A percentile compares a stretch with the other conserved stretches of the same genome.
Conservation (phyloP, 2,329 filamentous ascomycete genomes). For the Bisporella sp. region DNA sequence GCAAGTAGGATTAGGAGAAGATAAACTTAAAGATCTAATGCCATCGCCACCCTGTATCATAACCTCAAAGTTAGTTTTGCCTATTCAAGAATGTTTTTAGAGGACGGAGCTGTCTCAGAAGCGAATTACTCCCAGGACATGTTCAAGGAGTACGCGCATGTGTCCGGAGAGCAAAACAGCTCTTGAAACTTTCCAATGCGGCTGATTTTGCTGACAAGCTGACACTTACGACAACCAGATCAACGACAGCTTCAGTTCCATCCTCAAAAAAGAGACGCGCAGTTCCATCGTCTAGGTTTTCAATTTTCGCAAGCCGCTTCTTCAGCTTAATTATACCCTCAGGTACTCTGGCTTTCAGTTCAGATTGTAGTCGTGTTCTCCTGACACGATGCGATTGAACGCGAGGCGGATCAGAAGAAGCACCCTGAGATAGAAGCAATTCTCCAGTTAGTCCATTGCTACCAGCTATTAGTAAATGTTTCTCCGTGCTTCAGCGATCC, state of each 20-base stretch:
- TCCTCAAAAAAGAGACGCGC: slow-evolving; percentile 40
- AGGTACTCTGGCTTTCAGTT: slow-evolving; percentile 39
- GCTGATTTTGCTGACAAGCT: too few relatives aligned
- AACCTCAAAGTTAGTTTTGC: too few relatives aligned
- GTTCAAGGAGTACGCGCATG: too few relatives aligned
- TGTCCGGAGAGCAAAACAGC: too few relatives aligned
- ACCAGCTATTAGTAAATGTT: neutral
- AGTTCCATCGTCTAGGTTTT: slow-evolving; percentile 30
- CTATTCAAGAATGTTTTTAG: too few relatives aligned
- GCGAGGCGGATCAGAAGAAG: slow-evolving; percentile 4
- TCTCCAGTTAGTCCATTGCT: slow-evolving; percentile 29
- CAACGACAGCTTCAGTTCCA: slow-evolving; percentile 31
- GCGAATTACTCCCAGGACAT: too few relatives aligned
- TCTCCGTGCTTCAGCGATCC: too few relatives aligned
- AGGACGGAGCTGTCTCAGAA: too few relatives aligned
- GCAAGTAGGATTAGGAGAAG: neutral
- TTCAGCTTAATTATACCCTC: slow-evolving; percentile 35
- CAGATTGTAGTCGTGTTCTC: slow-evolving; percentile 36
- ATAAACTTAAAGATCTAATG: slow-evolving; percentile 37
- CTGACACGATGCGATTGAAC: slow-evolving; percentile 24
- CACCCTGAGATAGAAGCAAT: slow-evolving; percentile 12
- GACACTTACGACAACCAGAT: slow-evolving; percentile 34
- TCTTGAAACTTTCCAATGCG: too few relatives aligned
- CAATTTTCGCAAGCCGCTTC: slow-evolving; percentile 35
- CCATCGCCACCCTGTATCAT: slow-evolving; percentile 37